Conservation (phyloP, 2,329 filamentous ascomycete genomes). For the Bretziella fagacearum region DNA sequence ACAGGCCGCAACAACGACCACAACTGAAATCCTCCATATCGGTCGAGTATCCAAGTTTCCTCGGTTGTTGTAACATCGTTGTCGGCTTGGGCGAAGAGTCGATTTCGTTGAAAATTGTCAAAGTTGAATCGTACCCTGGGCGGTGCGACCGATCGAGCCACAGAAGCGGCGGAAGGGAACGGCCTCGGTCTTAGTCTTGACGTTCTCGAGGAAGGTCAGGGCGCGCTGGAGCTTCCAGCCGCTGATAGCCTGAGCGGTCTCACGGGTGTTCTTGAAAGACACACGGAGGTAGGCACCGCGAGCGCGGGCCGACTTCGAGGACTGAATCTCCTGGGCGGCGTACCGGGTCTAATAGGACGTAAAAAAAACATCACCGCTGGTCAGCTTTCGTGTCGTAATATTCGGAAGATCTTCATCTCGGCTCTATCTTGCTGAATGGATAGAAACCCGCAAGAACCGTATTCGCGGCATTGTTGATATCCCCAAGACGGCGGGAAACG, state of each 20-base stretch:
- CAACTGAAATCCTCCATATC: no score
- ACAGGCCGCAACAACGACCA: no score
- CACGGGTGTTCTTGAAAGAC: constrained; percentile 99
- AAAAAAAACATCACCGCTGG: constrained; percentile 8
- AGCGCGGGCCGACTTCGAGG: constrained; percentile 88
- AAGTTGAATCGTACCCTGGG: constrained; percentile 66
- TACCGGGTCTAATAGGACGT: constrained; percentile 59
- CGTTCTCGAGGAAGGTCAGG: constrained; percentile 94
- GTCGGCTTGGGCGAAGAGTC: not conserved
- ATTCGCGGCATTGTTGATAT: not conserved
- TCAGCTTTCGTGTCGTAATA: constrained; percentile 4
- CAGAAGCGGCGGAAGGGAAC: constrained; percentile 97
- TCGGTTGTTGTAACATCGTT: no score
- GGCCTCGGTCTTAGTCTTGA: constrained; percentile 90
- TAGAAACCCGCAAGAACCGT: not conserved
- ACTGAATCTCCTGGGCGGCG: constrained; percentile 75
- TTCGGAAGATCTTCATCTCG: not conserved
- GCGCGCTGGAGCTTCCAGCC: constrained; percentile 96
- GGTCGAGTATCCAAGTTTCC: not conserved
- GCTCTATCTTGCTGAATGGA: not conserved
- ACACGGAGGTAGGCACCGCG: constrained; percentile 98
- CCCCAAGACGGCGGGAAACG: constrained; percentile 1
- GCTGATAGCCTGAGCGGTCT: constrained; percentile 98
- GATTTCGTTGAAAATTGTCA: not conserved
- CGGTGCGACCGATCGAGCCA: constrained; percentile 84